Base-by-base conservation (phyloP, 805 yeast species). In the Wickerhamomyces hampshirensis region DNA sequence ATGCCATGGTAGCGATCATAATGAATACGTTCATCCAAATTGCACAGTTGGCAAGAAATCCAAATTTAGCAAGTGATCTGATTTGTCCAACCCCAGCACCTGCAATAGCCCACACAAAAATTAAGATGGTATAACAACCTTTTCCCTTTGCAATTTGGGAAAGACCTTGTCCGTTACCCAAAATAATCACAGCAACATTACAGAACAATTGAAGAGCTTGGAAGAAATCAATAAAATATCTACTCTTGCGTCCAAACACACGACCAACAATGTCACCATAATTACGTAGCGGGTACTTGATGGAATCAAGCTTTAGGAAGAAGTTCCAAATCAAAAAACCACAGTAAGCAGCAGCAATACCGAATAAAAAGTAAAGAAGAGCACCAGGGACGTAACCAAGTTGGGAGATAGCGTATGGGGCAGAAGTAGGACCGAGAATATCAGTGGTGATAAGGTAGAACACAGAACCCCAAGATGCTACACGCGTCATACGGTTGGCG, bases 401-500 rank as follows among this genome's bases (percentile, higher is more conserved):
- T 39, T 64, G 63, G 9, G 67, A 48, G 35, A 69, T 54, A 9
- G 73, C 67, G 41, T 65, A 68, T 4, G 73, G 74, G 15, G 74
- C 72, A 34, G 62, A 56, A 9, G 65, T 55, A 14, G 74, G 75
- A 18, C 74, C 75, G 26, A 66, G 56, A 34, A 68, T 67, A 55
- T 69, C 74, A 6, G 73, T 68, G 28, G 75, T 68, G 40, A 69
- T 69, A 26, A 69, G 55, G 47, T 59, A 68, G 52, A 68, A 68
- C 11, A 67, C 70, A 0, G 64, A 56, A n/a, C n/a, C n/a, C n/a
- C n/a, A n/a, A n/a, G n/a, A n/a, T n/a, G n/a, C n/a, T n/a, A n/a
- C n/a, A n/a, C n/a, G n/a, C n/a, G n/a, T n/a, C n/a, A n/a, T n/a
- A n/a, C n/a, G n/a, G n/a, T n/a, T n/a, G n/a, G n/a, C n/a, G n/a